Base-by-base conservation (phyloP, 768 basidiomycete genomes). In the Suillus lakei region DNA sequence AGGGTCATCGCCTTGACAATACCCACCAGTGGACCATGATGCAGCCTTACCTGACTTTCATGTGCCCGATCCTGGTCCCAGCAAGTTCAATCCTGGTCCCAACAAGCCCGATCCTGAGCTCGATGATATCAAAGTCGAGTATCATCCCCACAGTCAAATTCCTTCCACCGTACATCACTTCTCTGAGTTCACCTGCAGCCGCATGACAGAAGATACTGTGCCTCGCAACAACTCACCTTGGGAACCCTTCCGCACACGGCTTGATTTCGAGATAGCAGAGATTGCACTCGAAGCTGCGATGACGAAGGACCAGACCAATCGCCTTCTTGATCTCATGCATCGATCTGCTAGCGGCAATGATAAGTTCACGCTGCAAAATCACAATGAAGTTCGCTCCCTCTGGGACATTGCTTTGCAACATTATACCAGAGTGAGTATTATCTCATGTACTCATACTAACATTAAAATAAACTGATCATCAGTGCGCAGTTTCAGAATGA, bases 261-360 rank as follows among this genome's bases (percentile, higher is more conserved):
- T 70, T 9, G 73, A 80, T 56, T 79, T 79, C 63, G 70, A 76
- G 36, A 68, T 80, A 58, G 70, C 72, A 0, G 69, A 77, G 53
- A 55, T 78, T 32, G 67, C 69, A 3, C 67, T 74, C 1, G 65
- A 74, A 32, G 69, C 67, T 32, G 58, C 64, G 10, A 65, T 77
- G 13, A 75, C 64, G 32, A 44, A 69, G 32, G 48, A 51, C 2
- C 64, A 72, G 64, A 68, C 69, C 2, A 67, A 73, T 46, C 36
- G 13, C 13, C 63, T 77, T 2, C 60, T 78, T 28, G 59, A 64
- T 13, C 60, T 78, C 3, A 21, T 75, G 7, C 60, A 69, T 10
- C 43, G 55, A 12, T 12, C 43, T 36, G 56, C 53, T 0, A 50
- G 55, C 7, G 61, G 56, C 15, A 34, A 59, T 6, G 54, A 65